Percentiles rank a stretch among this genome's conserved stretches.
Evolutionary conservation across 2,329 filamentous ascomycete genomes (phyloP).

Genomic region (Albophoma yamanashiensis): DNA sequence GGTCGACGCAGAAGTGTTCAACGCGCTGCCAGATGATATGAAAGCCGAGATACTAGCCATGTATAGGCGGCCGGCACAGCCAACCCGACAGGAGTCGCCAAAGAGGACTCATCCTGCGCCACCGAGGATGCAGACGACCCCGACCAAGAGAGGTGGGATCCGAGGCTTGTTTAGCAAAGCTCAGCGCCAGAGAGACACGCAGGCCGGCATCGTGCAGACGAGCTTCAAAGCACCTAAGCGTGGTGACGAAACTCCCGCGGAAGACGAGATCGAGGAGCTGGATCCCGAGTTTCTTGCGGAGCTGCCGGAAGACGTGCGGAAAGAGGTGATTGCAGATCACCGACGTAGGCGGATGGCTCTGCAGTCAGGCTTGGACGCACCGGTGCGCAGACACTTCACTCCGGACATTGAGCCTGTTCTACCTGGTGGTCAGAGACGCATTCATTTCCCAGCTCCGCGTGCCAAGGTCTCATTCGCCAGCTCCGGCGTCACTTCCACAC

Average conservation of each 20-base stretch:
- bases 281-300: slow-evolving; percentile 70
- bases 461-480: slow-evolving; percentile 35
- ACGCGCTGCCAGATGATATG: slow-evolving; percentile 75
- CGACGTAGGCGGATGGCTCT: slow-evolving; percentile 43
- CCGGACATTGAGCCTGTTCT: slow-evolving; percentile 13
- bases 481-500: slow-evolving; percentile 27
- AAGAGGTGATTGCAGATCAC: slow-evolving; percentile 70
- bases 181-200: slow-evolving; percentile 40
- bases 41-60: slow-evolving; percentile 71
- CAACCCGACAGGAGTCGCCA: slow-evolving; percentile 37
- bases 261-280: slow-evolving; percentile 36
- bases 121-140: slow-evolving; percentile 43
- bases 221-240: slow-evolving; percentile 49
- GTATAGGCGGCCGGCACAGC: slow-evolving; percentile 39
- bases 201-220: slow-evolving; percentile 58
- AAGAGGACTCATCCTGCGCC: slow-evolving; percentile 44
- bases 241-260: slow-evolving; percentile 13
- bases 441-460: slow-evolving; percentile 36
- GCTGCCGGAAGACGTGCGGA: slow-evolving; percentile 68
- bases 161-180: slow-evolving; percentile 30
- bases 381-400: slow-evolving; percentile 12
- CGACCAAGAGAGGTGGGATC: slow-evolving; percentile 51
- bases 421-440: slow-evolving; percentile 26
- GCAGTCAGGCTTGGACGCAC: slow-evolving; percentile 35
- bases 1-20: slow-evolving; percentile 75